phyloP scores from a whole-genome alignment of 129 eudicot genomes.

The Escallonia rubra region DNA sequence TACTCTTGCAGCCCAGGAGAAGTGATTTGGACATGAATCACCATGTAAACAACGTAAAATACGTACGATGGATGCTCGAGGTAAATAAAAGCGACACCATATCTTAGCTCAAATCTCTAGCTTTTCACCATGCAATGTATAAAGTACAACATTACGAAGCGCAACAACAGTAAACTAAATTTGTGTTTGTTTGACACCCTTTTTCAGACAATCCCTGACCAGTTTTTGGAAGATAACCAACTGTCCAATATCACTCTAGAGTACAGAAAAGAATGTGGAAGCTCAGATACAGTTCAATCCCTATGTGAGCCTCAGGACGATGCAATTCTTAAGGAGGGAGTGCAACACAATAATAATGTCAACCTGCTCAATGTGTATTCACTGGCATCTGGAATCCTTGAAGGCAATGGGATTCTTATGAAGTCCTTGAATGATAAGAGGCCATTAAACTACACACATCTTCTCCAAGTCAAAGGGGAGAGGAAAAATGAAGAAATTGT shows the following conservation, averaged over 20 bases:
- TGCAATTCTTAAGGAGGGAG: constrained; percentile 34
- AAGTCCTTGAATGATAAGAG: constrained; percentile 23
- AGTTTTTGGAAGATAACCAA: constrained; percentile 59
- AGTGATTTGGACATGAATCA: constrained; percentile 93
- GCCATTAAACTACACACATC: constrained; percentile 49
- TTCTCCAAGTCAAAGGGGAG: constrained; percentile 60
- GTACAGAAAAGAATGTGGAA: constrained; percentile 86
- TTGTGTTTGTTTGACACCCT: not conserved
- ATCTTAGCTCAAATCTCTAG: not conserved
- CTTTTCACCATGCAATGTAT: too few relatives aligned
- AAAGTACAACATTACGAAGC: too few relatives aligned
- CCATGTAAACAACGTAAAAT: constrained; percentile 89
- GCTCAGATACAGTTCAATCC: constrained; percentile 66
- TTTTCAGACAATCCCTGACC: constrained; percentile 58
- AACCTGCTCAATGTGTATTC: constrained; percentile 28
- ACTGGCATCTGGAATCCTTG: constrained; percentile 27
- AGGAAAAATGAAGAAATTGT: constrained; percentile 55
- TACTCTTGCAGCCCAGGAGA: constrained; percentile 56
- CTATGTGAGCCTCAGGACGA: constrained; percentile 55
- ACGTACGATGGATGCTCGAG: constrained; percentile 93
- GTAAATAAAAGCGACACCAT: constrained; percentile 21
- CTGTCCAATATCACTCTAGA: constrained; percentile 49
- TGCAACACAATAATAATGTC: constrained; percentile 17
- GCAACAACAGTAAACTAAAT: not conserved
- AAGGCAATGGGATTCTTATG: constrained; percentile 32